Conservation (phyloP, 1,139 yeast genomes). For the Sugiyamaella japonica region DNA sequence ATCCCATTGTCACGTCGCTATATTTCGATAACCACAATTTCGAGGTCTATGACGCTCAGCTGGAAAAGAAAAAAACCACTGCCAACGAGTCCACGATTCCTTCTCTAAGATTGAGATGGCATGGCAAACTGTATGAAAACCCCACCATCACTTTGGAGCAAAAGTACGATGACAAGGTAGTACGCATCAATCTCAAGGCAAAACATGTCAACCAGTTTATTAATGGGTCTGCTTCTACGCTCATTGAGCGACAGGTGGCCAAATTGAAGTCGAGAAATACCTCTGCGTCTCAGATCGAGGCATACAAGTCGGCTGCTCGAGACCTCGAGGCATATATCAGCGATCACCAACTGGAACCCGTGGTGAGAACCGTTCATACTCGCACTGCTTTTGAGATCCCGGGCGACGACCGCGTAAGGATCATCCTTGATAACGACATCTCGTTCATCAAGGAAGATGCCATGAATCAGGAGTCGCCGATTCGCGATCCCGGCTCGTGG, state of each 20-base stretch:
- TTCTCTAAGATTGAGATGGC: slow-evolving; percentile 86
- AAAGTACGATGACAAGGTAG: slow-evolving; percentile 57
- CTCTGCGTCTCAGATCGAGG: slow-evolving; percentile 51
- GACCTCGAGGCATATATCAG: slow-evolving; percentile 64
- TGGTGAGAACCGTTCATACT: slow-evolving; percentile 80
- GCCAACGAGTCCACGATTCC: slow-evolving; percentile 54
- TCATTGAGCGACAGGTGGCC: slow-evolving; percentile 49
- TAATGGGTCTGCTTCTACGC: slow-evolving; percentile 43
- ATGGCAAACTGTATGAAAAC: slow-evolving; percentile 73
- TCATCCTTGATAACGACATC: slow-evolving; percentile 86
- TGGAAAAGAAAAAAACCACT: slow-evolving; percentile 53
- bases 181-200: slow-evolving; percentile 69
- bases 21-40: slow-evolving; percentile 85
- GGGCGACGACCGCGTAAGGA: slow-evolving; percentile 89
- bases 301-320: slow-evolving; percentile 54
- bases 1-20: slow-evolving; percentile 81
- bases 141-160: slow-evolving; percentile 82
- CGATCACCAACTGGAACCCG: slow-evolving; percentile 73
- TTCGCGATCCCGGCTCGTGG: slow-evolving; percentile 87
- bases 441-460: slow-evolving; percentile 87
- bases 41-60: slow-evolving; percentile 81
- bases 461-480: slow-evolving; percentile 79
- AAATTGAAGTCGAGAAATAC: slow-evolving; percentile 53
- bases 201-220: slow-evolving; percentile 71
- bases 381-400: slow-evolving; percentile 98